A percentile compares a stretch with the other conserved stretches of the same genome.
These are phyloP conservation scores for Myxozyma sirexii DNA, from an alignment of 805 yeast genomes.

Conservation along the genomic window DNA sequence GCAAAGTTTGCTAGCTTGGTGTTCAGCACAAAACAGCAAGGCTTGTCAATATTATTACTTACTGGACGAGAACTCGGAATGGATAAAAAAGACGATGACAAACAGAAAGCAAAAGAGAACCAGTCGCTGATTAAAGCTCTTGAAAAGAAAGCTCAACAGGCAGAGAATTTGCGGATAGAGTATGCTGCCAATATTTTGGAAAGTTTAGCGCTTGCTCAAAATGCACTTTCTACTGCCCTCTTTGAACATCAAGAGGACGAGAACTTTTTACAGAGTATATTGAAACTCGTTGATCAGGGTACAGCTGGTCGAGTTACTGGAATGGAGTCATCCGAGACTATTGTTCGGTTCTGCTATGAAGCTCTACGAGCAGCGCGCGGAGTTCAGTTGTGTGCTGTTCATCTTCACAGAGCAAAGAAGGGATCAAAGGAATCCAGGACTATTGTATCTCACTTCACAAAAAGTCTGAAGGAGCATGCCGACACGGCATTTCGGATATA, in stretches of 20 bases:
- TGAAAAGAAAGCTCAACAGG: slow-evolving; percentile 34
- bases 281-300: slow-evolving; percentile 18
- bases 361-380: slow-evolving; percentile 65
- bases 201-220: slow-evolving; percentile 72
- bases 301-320: slow-evolving; percentile 19
- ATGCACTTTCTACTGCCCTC: slow-evolving; percentile 72
- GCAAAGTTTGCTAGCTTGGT: slow-evolving; percentile 39
- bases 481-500: slow-evolving; percentile 48
- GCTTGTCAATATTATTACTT: slow-evolving; percentile 43
- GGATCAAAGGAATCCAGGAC: slow-evolving; percentile 35
- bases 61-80: slow-evolving; percentile 41
- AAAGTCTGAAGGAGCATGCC: slow-evolving; percentile 37
- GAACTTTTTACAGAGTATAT: slow-evolving; percentile 13
- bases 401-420: slow-evolving; percentile 59
- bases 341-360: slow-evolving; percentile 50
- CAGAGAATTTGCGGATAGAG: slow-evolving; percentile 23
- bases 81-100: neutral
- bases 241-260: slow-evolving; percentile 43
- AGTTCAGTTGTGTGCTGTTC: slow-evolving; percentile 73
- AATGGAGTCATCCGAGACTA: slow-evolving; percentile 19
- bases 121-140: slow-evolving; percentile 38
- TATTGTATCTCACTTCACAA: slow-evolving; percentile 35
- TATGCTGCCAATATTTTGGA: slow-evolving; percentile 63
- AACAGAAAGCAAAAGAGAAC: slow-evolving; percentile 11
- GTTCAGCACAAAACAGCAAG: slow-evolving; percentile 44